These are phyloP conservation scores for Hygrocybe coccinea DNA, from an alignment of 768 basidiomycete genomes.

Conservation along the genomic window DNA sequence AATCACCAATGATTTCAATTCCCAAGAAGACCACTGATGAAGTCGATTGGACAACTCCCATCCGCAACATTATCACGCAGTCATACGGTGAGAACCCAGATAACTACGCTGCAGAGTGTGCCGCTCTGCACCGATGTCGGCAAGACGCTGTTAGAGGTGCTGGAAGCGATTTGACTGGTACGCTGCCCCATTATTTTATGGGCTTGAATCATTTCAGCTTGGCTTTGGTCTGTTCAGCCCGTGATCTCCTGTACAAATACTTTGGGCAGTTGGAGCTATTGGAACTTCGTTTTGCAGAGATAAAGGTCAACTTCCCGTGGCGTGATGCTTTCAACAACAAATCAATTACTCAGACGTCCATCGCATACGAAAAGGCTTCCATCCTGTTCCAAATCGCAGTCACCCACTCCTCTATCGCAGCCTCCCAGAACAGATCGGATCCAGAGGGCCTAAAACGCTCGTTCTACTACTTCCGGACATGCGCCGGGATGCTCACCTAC, in stretches of 20 bases:
- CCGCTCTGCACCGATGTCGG: constrained; percentile 79
- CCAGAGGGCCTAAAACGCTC: constrained; percentile 91
- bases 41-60: constrained; percentile 91
- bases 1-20: constrained; percentile 86
- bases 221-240: constrained; percentile 41
- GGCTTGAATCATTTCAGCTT: not conserved
- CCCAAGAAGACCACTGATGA: constrained; percentile 94
- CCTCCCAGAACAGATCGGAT: constrained; percentile 78
- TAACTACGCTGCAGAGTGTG: constrained; percentile 78
- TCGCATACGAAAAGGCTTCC: constrained; percentile 97
- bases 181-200: constrained; percentile 18
- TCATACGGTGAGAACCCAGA: constrained; percentile 94
- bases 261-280: constrained; percentile 98
- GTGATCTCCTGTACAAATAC: constrained; percentile 97
- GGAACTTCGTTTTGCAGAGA: constrained; percentile 94
- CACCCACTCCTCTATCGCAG: constrained; percentile 88
- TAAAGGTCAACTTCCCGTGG: constrained; percentile 95
- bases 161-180: constrained; percentile 92
- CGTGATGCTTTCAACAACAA: constrained; percentile 95
- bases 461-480: constrained; percentile 84
- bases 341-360: constrained; percentile 88
- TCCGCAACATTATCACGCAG: constrained; percentile 79
- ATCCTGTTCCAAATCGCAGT: constrained; percentile 94
- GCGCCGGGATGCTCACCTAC: constrained; percentile 95
- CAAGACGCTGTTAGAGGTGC: constrained; percentile 96